A percentile compares a stretch with the other conserved stretches of the same genome.
phyloP scores from a whole-genome alignment of 345 rosid species.

The Fremontodendron californicum region DNA sequence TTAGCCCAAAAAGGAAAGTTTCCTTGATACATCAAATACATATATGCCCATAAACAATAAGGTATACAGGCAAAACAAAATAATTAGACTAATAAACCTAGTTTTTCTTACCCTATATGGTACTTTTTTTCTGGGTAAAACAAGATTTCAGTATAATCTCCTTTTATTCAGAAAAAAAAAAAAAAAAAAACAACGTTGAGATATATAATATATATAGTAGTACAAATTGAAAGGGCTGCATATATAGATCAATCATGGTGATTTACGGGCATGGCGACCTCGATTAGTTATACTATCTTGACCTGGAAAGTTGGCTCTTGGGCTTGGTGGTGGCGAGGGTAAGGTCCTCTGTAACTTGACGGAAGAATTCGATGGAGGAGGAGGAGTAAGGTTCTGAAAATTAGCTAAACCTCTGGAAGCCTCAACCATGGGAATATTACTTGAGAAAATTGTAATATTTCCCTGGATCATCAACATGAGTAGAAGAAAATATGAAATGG shows the following conservation, averaged over 20 bases:
- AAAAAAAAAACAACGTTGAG: not conserved
- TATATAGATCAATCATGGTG: not conserved
- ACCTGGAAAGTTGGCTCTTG: not conserved
- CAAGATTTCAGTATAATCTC: not conserved
- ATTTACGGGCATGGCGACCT: not conserved
- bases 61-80: too few species aligned
- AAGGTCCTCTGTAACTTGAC: not conserved
- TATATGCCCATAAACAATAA: too few species aligned
- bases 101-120: too few species aligned
- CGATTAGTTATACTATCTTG: not conserved
- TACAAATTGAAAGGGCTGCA: not conserved
- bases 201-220: not conserved
- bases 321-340: slow-evolving; percentile 1
- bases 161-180: not conserved
- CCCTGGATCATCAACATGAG: not conserved
- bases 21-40: too few species aligned
- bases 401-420: not conserved
- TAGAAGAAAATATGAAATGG: not conserved
- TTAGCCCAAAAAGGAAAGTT: too few species aligned
- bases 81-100: too few species aligned
- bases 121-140: not conserved
- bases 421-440: not conserved
- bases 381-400: not conserved
- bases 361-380: not conserved
- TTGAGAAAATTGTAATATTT: not conserved